Percentiles rank a stretch among this genome's conserved stretches.
Evolutionary conservation across 192 early-diverging fungal species (phyloP).

Genomic region (Allomyces macrogynus): DNA sequence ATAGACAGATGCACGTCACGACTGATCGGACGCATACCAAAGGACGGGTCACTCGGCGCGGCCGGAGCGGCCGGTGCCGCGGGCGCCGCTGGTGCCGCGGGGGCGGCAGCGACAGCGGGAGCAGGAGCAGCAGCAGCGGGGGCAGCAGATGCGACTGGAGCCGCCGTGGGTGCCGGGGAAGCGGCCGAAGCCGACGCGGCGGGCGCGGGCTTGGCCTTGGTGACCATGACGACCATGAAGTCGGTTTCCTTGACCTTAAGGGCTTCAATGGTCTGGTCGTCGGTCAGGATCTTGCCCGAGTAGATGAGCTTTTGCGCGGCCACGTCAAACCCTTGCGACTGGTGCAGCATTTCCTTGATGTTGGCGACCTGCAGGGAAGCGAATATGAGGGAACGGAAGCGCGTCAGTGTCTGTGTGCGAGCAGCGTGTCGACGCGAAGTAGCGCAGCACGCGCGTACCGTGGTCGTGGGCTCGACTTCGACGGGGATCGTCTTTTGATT

Average conservation of each 20-base stretch:
- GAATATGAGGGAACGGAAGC: neutral
- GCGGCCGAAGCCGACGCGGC: slow-evolving; percentile 10
- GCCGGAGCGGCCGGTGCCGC: slow-evolving; percentile 15
- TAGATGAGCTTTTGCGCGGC: slow-evolving; percentile 69
- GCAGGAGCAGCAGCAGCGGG: slow-evolving; percentile 16
- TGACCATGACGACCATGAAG: slow-evolving; percentile 87
- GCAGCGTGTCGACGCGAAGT: neutral
- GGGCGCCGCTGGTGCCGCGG: slow-evolving; percentile 15
- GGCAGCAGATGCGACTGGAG: slow-evolving; percentile 9
- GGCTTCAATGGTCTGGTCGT: slow-evolving; percentile 49
- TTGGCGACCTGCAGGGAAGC: slow-evolving; percentile 29
- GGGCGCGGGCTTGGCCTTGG: slow-evolving; percentile 37
- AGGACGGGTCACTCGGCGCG: slow-evolving; percentile 3
- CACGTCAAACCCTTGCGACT: slow-evolving; percentile 45
- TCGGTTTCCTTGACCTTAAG: slow-evolving; percentile 72
- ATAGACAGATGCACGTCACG: slow-evolving; percentile 3
- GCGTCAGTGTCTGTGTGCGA: neutral
- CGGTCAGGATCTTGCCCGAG: slow-evolving; percentile 73
- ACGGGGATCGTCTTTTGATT: slow-evolving; percentile 64
- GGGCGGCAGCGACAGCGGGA: slow-evolving; percentile 9
- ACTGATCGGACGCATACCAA: neutral
- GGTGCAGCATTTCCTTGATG: slow-evolving; percentile 61
- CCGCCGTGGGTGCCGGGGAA: slow-evolving; percentile 7
- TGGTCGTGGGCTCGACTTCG: slow-evolving; percentile 49
- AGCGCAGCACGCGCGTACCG: slow-evolving; percentile 12